Evolutionary conservation across 176 grass and related monocot species (phyloP), one percentile per base, ranked within the genome.

Genomic region (Rhipidocladum racemiflorum): DNA sequence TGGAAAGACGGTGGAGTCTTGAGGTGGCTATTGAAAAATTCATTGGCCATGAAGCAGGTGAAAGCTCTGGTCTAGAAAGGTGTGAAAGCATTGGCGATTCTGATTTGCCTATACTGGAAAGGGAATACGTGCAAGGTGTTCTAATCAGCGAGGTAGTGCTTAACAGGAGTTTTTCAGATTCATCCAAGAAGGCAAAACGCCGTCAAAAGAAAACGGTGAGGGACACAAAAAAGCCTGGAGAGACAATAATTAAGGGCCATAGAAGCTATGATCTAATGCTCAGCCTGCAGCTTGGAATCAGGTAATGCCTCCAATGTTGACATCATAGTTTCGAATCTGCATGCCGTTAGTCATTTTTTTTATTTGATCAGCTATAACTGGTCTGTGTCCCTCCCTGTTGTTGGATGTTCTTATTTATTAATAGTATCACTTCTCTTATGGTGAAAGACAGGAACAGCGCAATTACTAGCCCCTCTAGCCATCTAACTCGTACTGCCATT

Each of bases 121-220:
- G 93, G 83, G 93, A 99, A 81, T 99, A 99, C 82, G 89, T 96
- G 97, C 97, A 99, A 90, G 97, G 97, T 63, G 89, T 99, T 75
- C 83, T 99, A 74, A 99, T 99, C 68, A 99, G 91, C n/a, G 97
- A 99, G 76, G 82, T 95, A 43, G 85, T 96, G 70, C 82, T 91
- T 43, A 83, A 80, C 45, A 89, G 88, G 64, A 85, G 64, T 74
- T 99, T 95, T 81, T 85, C 91, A 51, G 68, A 78, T 56, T 86
- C 90, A 76, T 92, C 91, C 66, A 99, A 87, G 89, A 99, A 91
- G 35, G 56, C n/a, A 80, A 99, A 95, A 76, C 84, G 76, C 42
- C 90, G 77, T 50, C 87, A 95, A 59, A 99, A 93, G 78, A 95
- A 79, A 83, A 78, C 76, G 17, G 91, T 93, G n/a, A 91, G 86